These are phyloP conservation scores for Sanghuangporus sanghuang DNA, from an alignment of 1,284 basidiomycete species.

Conservation along the genomic window DNA sequence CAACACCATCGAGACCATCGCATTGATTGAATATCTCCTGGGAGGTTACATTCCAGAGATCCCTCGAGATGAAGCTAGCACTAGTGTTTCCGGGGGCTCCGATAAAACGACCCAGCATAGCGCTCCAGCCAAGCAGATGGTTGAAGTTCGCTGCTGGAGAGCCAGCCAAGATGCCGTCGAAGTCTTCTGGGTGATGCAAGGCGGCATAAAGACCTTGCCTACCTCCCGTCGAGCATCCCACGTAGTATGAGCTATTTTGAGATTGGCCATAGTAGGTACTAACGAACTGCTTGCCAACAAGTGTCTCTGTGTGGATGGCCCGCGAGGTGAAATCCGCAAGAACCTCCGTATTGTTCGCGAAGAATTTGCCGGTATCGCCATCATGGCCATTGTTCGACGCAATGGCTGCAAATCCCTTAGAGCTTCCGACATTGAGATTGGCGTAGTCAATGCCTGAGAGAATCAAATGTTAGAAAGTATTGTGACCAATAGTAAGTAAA, in stretches of 20 bases:
- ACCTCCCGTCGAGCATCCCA: constrained; percentile 31
- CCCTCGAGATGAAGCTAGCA: constrained; percentile 20
- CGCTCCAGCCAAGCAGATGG: constrained; percentile 18
- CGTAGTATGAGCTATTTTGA: constrained; percentile 23
- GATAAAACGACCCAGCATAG: constrained; percentile 15
- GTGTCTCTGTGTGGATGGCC: constrained; percentile 24
- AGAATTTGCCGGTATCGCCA: constrained; percentile 21
- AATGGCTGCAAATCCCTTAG: constrained; percentile 24
- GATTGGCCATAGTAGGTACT: constrained; percentile 22
- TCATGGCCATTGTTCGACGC: constrained; percentile 29
- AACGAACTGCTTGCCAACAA: constrained; percentile 25
- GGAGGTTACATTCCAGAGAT: constrained; percentile 23
- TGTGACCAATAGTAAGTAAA: not conserved
- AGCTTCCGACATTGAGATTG: constrained; percentile 22
- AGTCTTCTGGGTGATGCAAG: constrained; percentile 26
- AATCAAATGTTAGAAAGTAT: not conserved
- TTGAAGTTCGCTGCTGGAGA: constrained; percentile 27
- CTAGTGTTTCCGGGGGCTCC: constrained; percentile 14
- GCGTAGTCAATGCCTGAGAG: constrained; percentile 25
- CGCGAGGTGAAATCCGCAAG: constrained; percentile 27
- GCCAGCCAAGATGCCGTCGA: constrained; percentile 31
- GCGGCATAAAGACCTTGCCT: constrained; percentile 25
- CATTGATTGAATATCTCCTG: constrained; percentile 29
- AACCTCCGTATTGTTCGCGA: constrained; percentile 24
- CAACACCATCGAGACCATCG: constrained; percentile 31